phyloP scores from a whole-genome alignment of 805 yeast species.

The Starmera dryadoides region DNA sequence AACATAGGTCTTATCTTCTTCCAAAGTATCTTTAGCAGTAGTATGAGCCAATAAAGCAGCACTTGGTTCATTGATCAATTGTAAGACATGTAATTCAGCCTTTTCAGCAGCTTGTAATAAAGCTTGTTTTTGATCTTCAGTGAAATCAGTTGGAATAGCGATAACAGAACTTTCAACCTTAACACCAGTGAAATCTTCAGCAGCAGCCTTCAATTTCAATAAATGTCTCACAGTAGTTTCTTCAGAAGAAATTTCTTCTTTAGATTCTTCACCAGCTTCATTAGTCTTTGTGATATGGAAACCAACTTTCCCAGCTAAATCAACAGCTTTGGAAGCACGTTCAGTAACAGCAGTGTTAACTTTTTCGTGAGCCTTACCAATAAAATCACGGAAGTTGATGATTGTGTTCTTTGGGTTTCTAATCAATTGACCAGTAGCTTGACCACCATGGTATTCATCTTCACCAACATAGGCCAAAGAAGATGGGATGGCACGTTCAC shows the following conservation, averaged over 20 bases:
- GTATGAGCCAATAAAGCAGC: constrained; percentile 85
- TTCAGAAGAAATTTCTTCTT: constrained; percentile 57
- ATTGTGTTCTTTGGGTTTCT: constrained; percentile 87
- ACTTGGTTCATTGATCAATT: constrained; percentile 86
- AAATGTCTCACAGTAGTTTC: constrained; percentile 83
- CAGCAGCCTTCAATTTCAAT: constrained; percentile 74
- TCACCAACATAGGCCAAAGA: constrained; percentile 85
- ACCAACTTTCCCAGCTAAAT: constrained; percentile 60
- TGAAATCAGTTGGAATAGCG: constrained; percentile 86
- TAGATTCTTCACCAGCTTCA: constrained; percentile 33
- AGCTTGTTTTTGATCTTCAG: constrained; percentile 62
- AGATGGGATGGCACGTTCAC: constrained; percentile 95
- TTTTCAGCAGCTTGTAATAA: constrained; percentile 53
- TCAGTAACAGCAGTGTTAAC: constrained; percentile 60
- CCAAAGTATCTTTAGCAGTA: constrained; percentile 27
- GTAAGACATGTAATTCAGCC: constrained; percentile 76
- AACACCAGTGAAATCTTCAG: constrained; percentile 86
- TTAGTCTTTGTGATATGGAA: constrained; percentile 41
- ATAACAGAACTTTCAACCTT: constrained; percentile 75
- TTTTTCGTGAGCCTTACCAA: constrained; percentile 68
- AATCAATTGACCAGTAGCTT: constrained; percentile 86
- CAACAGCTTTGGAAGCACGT: constrained; percentile 60
- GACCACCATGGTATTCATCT: constrained; percentile 96
- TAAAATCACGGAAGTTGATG: constrained; percentile 86
- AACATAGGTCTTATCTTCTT: constrained; percentile 68